phyloP scores from a whole-genome alignment of 1,284 basidiomycete genomes.

The Paramarasmius palmivorus region DNA sequence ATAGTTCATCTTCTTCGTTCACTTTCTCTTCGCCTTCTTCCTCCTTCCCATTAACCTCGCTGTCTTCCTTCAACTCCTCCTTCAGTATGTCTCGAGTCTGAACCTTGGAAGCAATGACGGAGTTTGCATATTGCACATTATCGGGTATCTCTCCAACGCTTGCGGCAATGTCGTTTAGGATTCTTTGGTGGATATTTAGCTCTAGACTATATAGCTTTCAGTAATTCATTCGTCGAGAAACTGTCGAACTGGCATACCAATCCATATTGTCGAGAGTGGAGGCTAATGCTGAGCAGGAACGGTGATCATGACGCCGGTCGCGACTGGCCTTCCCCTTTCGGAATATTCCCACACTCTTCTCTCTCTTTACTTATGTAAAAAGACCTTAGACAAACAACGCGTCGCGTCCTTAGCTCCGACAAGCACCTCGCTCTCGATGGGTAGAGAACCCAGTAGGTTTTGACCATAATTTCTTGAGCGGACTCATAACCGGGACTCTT shows the following conservation, averaged over 20 bases:
- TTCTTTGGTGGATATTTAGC: slow-evolving; percentile 78
- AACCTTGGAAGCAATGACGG: slow-evolving; percentile 63
- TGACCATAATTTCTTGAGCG: not conserved
- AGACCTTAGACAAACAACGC: too few species aligned
- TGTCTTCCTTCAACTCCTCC: slow-evolving; percentile 18
- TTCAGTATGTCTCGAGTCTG: slow-evolving; percentile 34
- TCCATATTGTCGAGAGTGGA: slow-evolving; percentile 28
- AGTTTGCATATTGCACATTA: slow-evolving; percentile 48
- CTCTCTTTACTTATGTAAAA: too few species aligned
- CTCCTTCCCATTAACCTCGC: slow-evolving; percentile 19
- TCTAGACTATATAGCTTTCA: slow-evolving; percentile 51
- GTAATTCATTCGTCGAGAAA: not conserved
- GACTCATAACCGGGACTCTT: not conserved
- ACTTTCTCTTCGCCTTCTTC: slow-evolving; percentile 24
- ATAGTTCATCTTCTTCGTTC: slow-evolving; percentile 10
- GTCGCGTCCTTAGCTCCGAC: slow-evolving; percentile 10
- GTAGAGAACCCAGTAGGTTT: slow-evolving; percentile 19
- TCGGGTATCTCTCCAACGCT: slow-evolving; percentile 55
- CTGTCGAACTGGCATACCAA: slow-evolving; percentile 28
- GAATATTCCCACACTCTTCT: not conserved
- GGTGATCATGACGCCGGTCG: too few species aligned
- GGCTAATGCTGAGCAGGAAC: too few species aligned
- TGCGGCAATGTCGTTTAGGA: slow-evolving; percentile 78
- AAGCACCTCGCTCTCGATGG: slow-evolving; percentile 15
- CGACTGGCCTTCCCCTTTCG: too few species aligned